Conservation (phyloP, 345 rosid genomes). For the Microthlaspi erraticum region DNA sequence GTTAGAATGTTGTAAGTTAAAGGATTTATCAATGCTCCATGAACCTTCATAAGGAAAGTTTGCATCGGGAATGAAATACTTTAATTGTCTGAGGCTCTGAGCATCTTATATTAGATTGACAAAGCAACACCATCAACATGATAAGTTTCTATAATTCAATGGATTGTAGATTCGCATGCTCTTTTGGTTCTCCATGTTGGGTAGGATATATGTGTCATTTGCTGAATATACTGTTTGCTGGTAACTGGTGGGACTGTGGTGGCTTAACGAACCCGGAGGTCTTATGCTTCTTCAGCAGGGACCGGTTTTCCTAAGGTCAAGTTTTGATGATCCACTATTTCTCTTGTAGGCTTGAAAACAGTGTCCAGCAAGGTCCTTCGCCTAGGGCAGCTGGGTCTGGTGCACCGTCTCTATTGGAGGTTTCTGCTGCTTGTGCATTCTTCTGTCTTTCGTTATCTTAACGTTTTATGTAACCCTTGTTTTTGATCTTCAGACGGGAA, state of each 20-base stretch:
- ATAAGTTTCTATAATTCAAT: neutral
- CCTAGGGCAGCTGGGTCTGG: conserved; percentile 66
- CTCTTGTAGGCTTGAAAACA: conserved; percentile 70
- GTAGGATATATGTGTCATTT: conserved; percentile 14
- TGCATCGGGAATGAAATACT: neutral
- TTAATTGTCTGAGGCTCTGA: conserved; percentile 4
- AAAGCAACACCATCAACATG: neutral
- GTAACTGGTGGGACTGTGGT: conserved; percentile 11
- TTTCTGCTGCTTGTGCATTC: conserved; percentile 40
- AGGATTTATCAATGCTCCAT: conserved; percentile 8
- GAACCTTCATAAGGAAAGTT: conserved; percentile 6
- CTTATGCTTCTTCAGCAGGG: conserved; percentile 6
- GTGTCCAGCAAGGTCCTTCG: conserved; percentile 71
- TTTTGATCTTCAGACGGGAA: conserved; percentile 72
- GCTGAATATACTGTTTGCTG: conserved; percentile 7
- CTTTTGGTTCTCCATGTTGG: neutral
- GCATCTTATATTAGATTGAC: neutral
- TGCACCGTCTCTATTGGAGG: conserved; percentile 92
- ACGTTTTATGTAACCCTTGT: conserved; percentile 24
- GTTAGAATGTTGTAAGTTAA: neutral
- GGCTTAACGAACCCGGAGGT: conserved; percentile 15
- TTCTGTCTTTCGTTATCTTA: conserved; percentile 22
- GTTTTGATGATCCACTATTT: conserved; percentile 16
- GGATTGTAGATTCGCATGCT: conserved; percentile 3
- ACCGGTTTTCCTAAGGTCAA: conserved; percentile 1